Evolutionary conservation across 371 early-diverging fungal genomes (phyloP), one percentile per base, ranked within the genome.

Genomic region (Mortierella polycephala): DNA sequence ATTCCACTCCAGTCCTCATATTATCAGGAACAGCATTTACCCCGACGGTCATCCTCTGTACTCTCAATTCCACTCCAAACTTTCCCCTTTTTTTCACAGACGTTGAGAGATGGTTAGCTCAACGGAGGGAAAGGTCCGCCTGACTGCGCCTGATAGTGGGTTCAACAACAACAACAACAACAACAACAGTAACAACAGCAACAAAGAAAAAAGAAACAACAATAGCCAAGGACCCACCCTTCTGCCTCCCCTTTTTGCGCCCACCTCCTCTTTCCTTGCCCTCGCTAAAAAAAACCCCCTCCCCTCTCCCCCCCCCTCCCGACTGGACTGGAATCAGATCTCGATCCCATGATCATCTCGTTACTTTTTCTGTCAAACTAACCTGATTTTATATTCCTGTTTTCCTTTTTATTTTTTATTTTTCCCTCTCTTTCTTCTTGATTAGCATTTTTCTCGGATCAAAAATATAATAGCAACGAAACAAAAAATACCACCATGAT

Each of bases 401-500:
- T n/a, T 11, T 14, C 11, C 47, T 18, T 51, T 6, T 8, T 50
- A 4, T 12, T 18, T 51, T 18, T 50, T 16, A 3, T 9, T 23
- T 46, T 14, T 5, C 64, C 11, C 11, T 44, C 46, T n/a, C 51
- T 53, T 20, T 47, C 55, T 30, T 44, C 20, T 42, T 21, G 40
- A 18, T n/a, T 40, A 44, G 10, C 49, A 14, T 8, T 14, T 14
- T 14, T 47, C 47, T 47, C 47, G 16, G 16, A 51, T 16, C 51
- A 16, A 18, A 18, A 16, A 11, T 12, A 37, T 21, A 53, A 63
- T 20, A 55, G 44, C 53, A n/a, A 37, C 13, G 11, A 12, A 42
- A 45, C 57, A 44, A 45, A 40, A 57, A n/a, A 52, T 58, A 59
- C 20, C 57, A 7, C 54, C 12, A 41, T 57, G 45, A 75, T 75